phyloP scores from a whole-genome alignment of 2,329 filamentous ascomycete species.

The Talaromyces atroroseus region DNA sequence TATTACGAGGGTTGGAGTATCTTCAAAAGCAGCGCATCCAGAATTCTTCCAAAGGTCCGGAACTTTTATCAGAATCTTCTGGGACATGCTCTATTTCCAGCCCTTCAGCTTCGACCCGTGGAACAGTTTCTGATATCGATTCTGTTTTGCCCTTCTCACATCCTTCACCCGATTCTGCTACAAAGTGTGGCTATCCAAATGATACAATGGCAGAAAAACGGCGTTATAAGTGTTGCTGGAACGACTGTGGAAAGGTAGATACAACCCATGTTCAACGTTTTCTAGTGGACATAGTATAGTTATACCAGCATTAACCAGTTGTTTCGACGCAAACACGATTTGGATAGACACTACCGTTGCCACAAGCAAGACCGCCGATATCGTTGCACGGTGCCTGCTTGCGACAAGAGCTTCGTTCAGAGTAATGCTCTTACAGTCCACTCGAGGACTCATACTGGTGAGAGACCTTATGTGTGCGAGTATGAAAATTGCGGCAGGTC shows the following conservation, averaged over 20 bases:
- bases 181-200: no score
- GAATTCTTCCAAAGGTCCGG: neutral
- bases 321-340: conserved; percentile 46
- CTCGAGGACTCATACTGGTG: conserved; percentile 39
- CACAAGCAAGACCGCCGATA: conserved; percentile 46
- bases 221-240: conserved; percentile 41
- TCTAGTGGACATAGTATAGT: no score
- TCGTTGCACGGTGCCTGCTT: conserved; percentile 38
- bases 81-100: neutral
- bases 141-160: no score
- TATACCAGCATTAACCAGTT: conserved; percentile 25
- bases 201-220: no score
- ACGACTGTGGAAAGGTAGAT: conserved; percentile 39
- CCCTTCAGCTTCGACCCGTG: neutral
- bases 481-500: conserved; percentile 38
- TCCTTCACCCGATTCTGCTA: neutral
- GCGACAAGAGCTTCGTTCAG: conserved; percentile 45
- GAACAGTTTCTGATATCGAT: no score
- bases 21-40: neutral
- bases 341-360: conserved; percentile 42
- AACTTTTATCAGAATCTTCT: neutral
- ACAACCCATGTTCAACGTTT: neutral
- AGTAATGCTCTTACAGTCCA: conserved; percentile 42
- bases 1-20: neutral
- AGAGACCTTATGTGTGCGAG: conserved; percentile 40